These are phyloP conservation scores for Taiwanofungus camphoratus DNA, from an alignment of 1,284 basidiomycete species.

Conservation along the genomic window DNA sequence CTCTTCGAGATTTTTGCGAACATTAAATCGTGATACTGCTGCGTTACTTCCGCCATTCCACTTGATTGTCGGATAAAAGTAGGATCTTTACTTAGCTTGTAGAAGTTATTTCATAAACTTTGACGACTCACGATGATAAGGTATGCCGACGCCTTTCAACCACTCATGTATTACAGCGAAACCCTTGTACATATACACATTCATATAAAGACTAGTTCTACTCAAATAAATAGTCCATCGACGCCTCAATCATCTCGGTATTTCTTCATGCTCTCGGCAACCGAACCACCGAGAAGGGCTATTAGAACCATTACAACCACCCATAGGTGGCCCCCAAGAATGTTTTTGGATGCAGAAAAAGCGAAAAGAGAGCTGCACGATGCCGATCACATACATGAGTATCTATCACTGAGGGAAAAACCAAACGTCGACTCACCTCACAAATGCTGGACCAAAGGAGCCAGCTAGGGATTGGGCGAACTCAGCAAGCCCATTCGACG, in stretches of 20 bases:
- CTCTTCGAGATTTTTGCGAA: too few species aligned
- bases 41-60: too few species aligned
- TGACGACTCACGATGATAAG: too few species aligned
- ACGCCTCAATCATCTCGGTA: slow-evolving; percentile 15
- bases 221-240: too few species aligned
- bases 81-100: too few species aligned
- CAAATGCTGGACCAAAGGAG: slow-evolving; percentile 49
- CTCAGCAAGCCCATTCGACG: slow-evolving; percentile 60
- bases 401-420: not conserved
- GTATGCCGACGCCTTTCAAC: too few species aligned
- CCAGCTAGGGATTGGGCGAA: slow-evolving; percentile 50
- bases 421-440: slow-evolving; percentile 17
- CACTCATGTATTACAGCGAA: too few species aligned
- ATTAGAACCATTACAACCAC: slow-evolving; percentile 26
- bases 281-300: slow-evolving; percentile 17
- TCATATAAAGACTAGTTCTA: too few species aligned
- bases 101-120: too few species aligned
- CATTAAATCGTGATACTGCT: too few species aligned
- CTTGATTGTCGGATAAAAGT: too few species aligned
- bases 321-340: slow-evolving; percentile 37
- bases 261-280: slow-evolving; percentile 20
- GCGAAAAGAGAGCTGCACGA: slow-evolving; percentile 42
- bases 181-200: too few species aligned
- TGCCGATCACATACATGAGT: not conserved
- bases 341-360: slow-evolving; percentile 29